Evolutionary conservation across 2,329 filamentous ascomycete genomes (phyloP), one percentile per base, ranked within the genome.

Genomic region (Epichloe bromicola): DNA sequence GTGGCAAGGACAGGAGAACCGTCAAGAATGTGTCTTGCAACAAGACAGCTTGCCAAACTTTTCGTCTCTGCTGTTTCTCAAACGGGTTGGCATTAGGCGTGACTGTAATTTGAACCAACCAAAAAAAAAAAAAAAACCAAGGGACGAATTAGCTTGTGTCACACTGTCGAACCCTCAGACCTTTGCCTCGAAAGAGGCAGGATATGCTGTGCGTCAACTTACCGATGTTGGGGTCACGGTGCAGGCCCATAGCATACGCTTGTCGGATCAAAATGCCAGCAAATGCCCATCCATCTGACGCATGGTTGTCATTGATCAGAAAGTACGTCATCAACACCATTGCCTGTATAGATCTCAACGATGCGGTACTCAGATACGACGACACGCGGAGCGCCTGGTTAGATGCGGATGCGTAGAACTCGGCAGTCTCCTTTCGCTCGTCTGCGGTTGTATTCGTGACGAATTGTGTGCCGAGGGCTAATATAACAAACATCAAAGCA

Each of bases 281-380:
- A 70, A 89, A 91, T 0, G 85, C 83, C 82, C 86, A 91, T 1
- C 86, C 86, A 62, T 91, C 86, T 0, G 83, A 86, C 4, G 85
- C 85, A 59, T 90, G 86, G 59, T 89, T 89, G 64, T 91, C 86
- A 59, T 91, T 91, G 70, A 90, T 89, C 37, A 91, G 72, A 58
- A 91, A 91, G 61, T 90, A 90, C 0, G 82, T 82, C 53, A 89
- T 81, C 51, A 91, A 67, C 0, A 89, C 82, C 85, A 90, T 90
- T 43, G 86, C 80, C 64, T 88, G 85, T 34, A 90, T 80, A 1
- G 85, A 86, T 23, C 80, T 73, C 47, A 88, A 73, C 0, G 83
- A 86, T 2, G 85, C 83, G 43, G 80, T 80, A 63, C 85, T 89
- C 3, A 90, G 74, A 59, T 89, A 91, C 0, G 84, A 88, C 51